Base-by-base conservation (phyloP, 2,329 filamentous ascomycete genomes). In the Talaromyces sp. region DNA sequence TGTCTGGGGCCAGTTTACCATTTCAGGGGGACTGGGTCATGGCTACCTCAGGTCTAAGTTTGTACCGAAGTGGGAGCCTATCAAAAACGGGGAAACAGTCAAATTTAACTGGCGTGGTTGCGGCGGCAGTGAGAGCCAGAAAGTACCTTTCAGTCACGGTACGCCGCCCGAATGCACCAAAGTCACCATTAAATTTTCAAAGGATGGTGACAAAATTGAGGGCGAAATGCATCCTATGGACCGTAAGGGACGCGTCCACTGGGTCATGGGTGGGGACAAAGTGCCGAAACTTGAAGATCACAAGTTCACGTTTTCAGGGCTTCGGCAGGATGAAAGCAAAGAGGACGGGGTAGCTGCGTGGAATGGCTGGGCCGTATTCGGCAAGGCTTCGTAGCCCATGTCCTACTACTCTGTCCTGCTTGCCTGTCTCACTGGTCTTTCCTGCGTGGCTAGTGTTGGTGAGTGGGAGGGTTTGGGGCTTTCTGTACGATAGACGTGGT, bases 211-310 rank as follows among this genome's bases (percentile, higher is more conserved):
- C 5, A 75, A 78, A 55, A 64, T 68, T 3, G 61, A 71, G 53
- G 82, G 82, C 57, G 74, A 84, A 67, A 39, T 39, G 36, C 15
- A n/a, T 39, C 36, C 36, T 15, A n/a, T 39, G 17, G 36, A n/a
- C 17, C 7, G 8, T 3, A 7, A n/a, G 2, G 15, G 36, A 36
- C 33, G 19, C 42, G n/a, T 9, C 13, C 11, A 17, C 39, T 44
- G 39, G 39, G 4, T 0, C 6, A 15, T 8, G 36, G 13, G 36
- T 6, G 13, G 13, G 13, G 36, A n/a, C 15, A 13, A 13, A n/a
- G 2, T 17, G 6, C 6, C 2, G 13, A 5, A n/a, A 5, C 5
- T 42, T 22, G 8, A 47, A 22, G 17, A 15, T 8, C 11, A 47
- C 1, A 47, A 11, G 17, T 47, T 47, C 44, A 15, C 0, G 44